These are phyloP conservation scores for Huntiella moniliformis DNA, from an alignment of 2,329 filamentous ascomycete genomes.

Conservation along the genomic window DNA sequence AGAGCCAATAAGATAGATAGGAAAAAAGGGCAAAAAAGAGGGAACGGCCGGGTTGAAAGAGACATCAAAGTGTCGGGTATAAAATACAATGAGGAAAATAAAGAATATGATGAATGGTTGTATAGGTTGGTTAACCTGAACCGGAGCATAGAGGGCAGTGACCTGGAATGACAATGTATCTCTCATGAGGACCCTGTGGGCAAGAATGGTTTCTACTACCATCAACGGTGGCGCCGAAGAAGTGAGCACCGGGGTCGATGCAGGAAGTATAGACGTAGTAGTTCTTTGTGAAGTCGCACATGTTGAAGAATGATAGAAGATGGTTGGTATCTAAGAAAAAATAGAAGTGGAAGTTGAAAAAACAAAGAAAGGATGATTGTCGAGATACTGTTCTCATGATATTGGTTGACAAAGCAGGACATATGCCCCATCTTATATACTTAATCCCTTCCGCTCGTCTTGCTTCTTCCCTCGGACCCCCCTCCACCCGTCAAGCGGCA, in stretches of 20 bases:
- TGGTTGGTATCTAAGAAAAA: neutral
- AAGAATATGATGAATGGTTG: neutral
- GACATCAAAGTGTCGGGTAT: no score
- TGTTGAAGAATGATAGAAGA: slow-evolving; percentile 16
- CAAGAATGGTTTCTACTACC: slow-evolving; percentile 42
- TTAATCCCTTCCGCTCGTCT: neutral
- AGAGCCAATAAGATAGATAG: no score
- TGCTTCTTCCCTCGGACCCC: neutral
- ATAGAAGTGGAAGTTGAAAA: neutral
- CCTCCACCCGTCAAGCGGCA: neutral
- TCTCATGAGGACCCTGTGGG: slow-evolving; percentile 47
- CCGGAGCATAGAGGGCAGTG: slow-evolving; percentile 31
- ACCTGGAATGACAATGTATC: slow-evolving; percentile 52
- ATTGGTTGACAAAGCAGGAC: neutral
- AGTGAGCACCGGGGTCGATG: slow-evolving; percentile 48
- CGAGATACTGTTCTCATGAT: neutral
- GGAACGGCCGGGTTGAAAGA: no score
- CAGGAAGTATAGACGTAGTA: slow-evolving; percentile 62
- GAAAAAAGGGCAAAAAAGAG: no score
- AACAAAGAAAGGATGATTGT: neutral
- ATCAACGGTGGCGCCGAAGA: slow-evolving; percentile 51
- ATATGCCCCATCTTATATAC: neutral
- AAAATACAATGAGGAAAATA: neutral
- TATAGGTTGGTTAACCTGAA: slow-evolving; percentile 14
- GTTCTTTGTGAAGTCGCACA: slow-evolving; percentile 53